Base-by-base conservation (phyloP, 805 yeast genomes). In the Vanderwaltozyma yarrowii region DNA sequence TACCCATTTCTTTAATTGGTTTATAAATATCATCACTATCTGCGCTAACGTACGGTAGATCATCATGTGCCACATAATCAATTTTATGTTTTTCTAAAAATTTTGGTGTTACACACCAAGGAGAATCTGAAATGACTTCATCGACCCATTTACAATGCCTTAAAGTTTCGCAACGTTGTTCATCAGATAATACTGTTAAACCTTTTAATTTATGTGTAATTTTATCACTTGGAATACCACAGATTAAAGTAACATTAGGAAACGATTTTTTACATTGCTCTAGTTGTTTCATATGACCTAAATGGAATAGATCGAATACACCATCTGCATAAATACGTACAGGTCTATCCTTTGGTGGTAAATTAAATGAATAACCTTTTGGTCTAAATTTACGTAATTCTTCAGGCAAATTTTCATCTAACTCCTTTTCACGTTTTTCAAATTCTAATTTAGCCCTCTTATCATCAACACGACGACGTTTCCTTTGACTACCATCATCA, bases 11-110 rank as follows among this genome's bases (percentile, higher is more conserved):
- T 58, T 92, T 92, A 54, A 92, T 82, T 17, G 96, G 95, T 59
- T 76, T 78, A 65, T 92, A 92, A 38, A 92, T 87, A 59, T 92
- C 98, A 58, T 84, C 96, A 28, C 78, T 70, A 43, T 80, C 95
- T n/a, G 76, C 77, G 18, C 89, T 77, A 1, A 84, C 95, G 57
- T 92, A 92, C 1, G 98, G 98, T 45, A 86, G 66, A 61, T 92
- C 97, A 64, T 92, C 98, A 61, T 92, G 98, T 2, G 98, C 98
- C 43, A 89, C 96, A 53, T 86, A 92, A 60, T 92, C 98, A 48
- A 92, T 86, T 38, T 77, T 67, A 62, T 92, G 95, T 49, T 80
- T 62, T 34, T 66, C 66, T 47, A 92, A 62, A 51, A 92, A 92
- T 32, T 80, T 86, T 38, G 86, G 75, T 2, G 87, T 81, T 20